Evolutionary conservation across 805 yeast genomes (phyloP), one percentile per base, ranked within the genome.

Genomic region (Candida ipomoeae): DNA sequence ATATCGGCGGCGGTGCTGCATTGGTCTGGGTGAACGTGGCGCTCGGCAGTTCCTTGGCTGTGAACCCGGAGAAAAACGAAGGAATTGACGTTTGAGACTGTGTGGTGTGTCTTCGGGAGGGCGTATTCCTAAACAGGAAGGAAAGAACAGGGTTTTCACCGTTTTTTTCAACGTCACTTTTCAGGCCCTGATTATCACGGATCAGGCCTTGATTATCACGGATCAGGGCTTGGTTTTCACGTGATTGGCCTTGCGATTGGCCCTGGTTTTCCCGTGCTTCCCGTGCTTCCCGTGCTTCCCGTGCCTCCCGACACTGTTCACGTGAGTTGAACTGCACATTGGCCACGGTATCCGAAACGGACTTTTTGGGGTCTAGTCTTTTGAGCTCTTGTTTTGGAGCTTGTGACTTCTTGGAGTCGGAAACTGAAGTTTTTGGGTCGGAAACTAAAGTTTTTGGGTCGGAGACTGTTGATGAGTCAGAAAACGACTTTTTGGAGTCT

Each of bases 21-120:
- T 13, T 26, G 34, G 7, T 11, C 13, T 40, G 33, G 18, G 34
- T 10, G 6, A 29, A 15, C 8, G 20, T 6, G 5, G 29, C 6
- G 5, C 15, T 29, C 14, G 43, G 43, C 43, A 40, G 34, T 31
- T 48, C 51, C 26, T 15, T 38, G 32, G 38, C 37, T 35, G 43
- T 36, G 6, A 40, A 32, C 21, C 34, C 34, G 15, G 40, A 18
- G 34, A 37, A 42, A 26, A 42, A n/a, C 46, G 45, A 48, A 13
- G 50, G 49, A 17, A 26, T 26, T 3, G 45, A 45, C 6, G 49
- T 23, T 31, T 43, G 55, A 4, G 54, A 45, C 15, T 49, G 48
- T 32, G 46, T 15, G 11, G 40, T 36, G 40, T 40, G 35, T 33
- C 35, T 48, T 36, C 54, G 34, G 17, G 33, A 36, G 3, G 52